These are phyloP conservation scores for Discostella stelligeroides DNA, from an alignment of 108 stramenopile species.

Conservation along the genomic window DNA sequence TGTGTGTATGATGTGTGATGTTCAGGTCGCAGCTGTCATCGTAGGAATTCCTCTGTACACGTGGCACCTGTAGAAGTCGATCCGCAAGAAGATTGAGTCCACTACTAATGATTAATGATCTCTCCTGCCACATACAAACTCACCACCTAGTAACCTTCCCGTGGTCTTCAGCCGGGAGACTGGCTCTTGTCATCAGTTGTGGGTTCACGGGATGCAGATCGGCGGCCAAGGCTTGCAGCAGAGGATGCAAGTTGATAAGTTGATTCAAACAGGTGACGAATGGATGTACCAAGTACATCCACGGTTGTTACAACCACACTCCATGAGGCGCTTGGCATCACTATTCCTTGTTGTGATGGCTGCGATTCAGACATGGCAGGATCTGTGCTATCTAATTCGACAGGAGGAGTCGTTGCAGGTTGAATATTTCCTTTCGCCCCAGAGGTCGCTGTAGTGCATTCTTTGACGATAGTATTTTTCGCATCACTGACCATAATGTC, in stretches of 20 bases:
- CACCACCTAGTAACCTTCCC: no score
- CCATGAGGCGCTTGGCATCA: background rate
- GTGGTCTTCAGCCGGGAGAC: no score
- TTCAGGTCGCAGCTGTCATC: no score
- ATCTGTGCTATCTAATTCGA: no score
- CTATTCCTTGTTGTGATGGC: background rate
- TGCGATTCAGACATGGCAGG: background rate
- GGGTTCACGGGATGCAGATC: background rate
- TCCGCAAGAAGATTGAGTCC: no score
- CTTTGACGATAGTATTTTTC: background rate
- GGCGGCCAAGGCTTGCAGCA: background rate
- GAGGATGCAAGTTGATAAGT: slow-evolving; percentile 20
- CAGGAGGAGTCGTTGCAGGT: background rate
- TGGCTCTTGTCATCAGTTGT: no score
- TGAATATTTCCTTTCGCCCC: background rate
- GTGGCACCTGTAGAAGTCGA: no score
- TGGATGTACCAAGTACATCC: slow-evolving; percentile 38
- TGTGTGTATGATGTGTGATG: no score
- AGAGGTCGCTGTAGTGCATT: background rate
- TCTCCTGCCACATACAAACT: no score
- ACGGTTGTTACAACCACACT: slow-evolving; percentile 8
- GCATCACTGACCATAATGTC: slow-evolving; percentile 9
- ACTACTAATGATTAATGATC: no score
- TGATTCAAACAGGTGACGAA: slow-evolving; percentile 25
- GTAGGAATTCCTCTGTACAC: no score